phyloP scores from a whole-genome alignment of 257 asterid species.

The Ajuga chamaepitys region DNA sequence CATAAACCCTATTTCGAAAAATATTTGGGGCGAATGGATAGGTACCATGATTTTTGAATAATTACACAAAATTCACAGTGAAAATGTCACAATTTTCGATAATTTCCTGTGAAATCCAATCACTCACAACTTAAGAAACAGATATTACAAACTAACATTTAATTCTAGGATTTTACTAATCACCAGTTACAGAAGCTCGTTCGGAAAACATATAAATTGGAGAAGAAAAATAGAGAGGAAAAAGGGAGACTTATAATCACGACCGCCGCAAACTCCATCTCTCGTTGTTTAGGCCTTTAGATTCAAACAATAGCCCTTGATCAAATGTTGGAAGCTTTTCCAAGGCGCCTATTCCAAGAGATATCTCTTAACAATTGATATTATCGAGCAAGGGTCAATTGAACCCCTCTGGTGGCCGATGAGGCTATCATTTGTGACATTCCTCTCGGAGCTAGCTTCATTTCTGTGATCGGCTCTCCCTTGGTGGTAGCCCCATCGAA shows the following conservation, averaged over 20 bases:
- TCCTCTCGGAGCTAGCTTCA: too few relatives aligned
- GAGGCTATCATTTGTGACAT: too few relatives aligned
- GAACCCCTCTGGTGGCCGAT: too few relatives aligned
- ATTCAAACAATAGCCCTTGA: too few relatives aligned
- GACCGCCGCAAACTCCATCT: constrained; percentile 99
- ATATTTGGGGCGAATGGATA: background rate
- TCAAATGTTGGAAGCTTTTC: constrained; percentile 45
- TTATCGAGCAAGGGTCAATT: too few relatives aligned
- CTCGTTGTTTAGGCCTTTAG: too few relatives aligned
- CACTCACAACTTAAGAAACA: background rate
- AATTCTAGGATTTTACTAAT: background rate
- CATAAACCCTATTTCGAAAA: background rate
- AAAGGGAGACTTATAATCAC: constrained; percentile 71
- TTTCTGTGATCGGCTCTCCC: too few relatives aligned
- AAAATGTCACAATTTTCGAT: background rate
- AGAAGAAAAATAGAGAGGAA: background rate
- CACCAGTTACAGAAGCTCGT: background rate
- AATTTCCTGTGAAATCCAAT: background rate
- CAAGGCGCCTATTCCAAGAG: constrained; percentile 51
- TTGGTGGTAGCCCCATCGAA: too few relatives aligned
- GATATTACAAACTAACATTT: background rate
- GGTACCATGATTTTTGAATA: background rate
- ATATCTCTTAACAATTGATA: too few relatives aligned
- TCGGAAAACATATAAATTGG: constrained; percentile 43
- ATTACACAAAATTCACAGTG: background rate